A percentile compares a stretch with the other conserved stretches of the same genome.
Evolutionary conservation across 2,329 filamentous ascomycete species (phyloP).

Genomic region (Emmonsiellopsis sp.): DNA sequence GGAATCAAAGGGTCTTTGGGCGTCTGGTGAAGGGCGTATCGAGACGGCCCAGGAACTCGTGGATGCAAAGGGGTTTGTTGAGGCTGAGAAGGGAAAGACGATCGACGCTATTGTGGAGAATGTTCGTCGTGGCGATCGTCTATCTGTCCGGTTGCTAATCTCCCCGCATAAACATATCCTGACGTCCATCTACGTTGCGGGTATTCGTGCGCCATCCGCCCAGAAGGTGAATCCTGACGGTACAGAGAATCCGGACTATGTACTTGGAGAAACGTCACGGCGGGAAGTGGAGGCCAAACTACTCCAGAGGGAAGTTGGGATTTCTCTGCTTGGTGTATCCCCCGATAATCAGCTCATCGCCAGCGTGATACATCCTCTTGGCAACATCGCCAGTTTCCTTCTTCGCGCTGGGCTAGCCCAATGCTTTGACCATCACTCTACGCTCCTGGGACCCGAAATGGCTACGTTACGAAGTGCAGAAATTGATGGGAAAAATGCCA

Average conservation of each 20-base stretch:
- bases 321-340: conserved; percentile 75
- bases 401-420: conserved; percentile 81
- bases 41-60: conserved; percentile 73
- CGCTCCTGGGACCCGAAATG: conserved; percentile 84
- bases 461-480: conserved; percentile 74
- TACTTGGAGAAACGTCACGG: conserved; percentile 80
- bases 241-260: conserved; percentile 74
- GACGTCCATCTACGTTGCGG: conserved; percentile 80
- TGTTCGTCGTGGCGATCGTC: conserved; percentile 80
- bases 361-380: conserved; percentile 74
- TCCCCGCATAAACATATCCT: conserved; percentile 78
- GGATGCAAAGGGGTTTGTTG: conserved; percentile 64
- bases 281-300: conserved; percentile 78
- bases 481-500: conserved; percentile 67
- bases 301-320: conserved; percentile 74
- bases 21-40: conserved; percentile 54
- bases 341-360: conserved; percentile 89
- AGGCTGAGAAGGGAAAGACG: conserved; percentile 74
- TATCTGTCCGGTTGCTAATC: conserved; percentile 73
- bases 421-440: conserved; percentile 94
- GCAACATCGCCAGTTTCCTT: conserved; percentile 86
- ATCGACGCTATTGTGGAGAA: conserved; percentile 83
- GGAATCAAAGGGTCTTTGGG: conserved; percentile 75
- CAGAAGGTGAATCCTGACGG: conserved; percentile 74
- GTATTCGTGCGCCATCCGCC: conserved; percentile 80